Evolutionary conservation across 257 asterid species (phyloP), one percentile per base, ranked within the genome.

Genomic region (Parsonsia alboflavescens): DNA sequence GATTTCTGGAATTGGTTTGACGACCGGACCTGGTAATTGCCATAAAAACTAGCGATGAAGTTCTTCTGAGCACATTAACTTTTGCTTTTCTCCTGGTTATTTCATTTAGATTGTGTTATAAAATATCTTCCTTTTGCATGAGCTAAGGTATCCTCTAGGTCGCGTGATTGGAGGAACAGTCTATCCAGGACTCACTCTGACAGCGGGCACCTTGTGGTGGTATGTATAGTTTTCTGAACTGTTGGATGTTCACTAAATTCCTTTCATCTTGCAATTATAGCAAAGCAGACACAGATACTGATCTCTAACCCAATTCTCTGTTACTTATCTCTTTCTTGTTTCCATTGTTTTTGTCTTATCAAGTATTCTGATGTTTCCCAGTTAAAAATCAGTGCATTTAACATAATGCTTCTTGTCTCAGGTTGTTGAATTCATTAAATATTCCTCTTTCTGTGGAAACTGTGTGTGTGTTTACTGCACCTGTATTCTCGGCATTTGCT

Each of bases 1-100:
- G 98, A 95, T 91, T 95, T 95, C 79, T 95, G 99, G 99, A 95
- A 95, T 70, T 95, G 98, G 98, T 95, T 95, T 86, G 99, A 95
- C 70, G 98, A 95, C 83, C 96, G 98, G 36, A 95, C 99, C 77
- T 95, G 99, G 99, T 95, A 92, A 87, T 65, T 61, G 61, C 85
- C 80, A 45, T 71, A 17, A 70, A 58, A 70, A 41, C 56, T 74
- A 56, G 22, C 74, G 81, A 57, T n/a, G 15, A 22, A 58, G 50
- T 46, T 59, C 33, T 45, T 50, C 30, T 65, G 36, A 21, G 59
- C 24, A 46, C 70, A 21, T 66, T 44, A n/a, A 21, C 12, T 39
- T 15, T 66, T 45, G 22, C 49, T 62, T 49, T 15, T 50, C n/a
- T 72, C 76, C 19, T 16, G 24, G 49, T 33, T 64, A 26, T 36